Evolutionary conservation across 2,329 filamentous ascomycete genomes (phyloP).

Genomic region (Beauveria medogensis): DNA sequence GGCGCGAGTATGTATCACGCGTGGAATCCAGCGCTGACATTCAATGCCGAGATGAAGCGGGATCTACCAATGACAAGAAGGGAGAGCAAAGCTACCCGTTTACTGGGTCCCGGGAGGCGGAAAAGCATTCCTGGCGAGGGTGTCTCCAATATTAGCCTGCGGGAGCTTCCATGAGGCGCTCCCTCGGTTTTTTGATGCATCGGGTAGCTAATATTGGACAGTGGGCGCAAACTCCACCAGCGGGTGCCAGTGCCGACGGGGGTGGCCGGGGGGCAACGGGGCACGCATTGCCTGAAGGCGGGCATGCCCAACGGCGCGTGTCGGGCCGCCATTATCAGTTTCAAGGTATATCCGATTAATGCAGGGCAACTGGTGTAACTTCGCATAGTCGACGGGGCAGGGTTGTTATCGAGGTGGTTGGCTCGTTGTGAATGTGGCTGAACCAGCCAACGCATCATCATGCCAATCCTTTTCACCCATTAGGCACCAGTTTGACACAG

Average conservation of each 20-base stretch:
- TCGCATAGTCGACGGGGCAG: not conserved
- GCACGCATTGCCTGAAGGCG: not conserved
- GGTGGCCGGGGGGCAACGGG: not conserved
- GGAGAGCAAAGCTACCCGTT: not conserved
- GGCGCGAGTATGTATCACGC: not conserved
- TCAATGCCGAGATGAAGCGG: not conserved
- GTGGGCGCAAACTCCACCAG: not conserved
- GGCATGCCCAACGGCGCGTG: not conserved
- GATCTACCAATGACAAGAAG: not conserved
- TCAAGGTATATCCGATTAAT: not conserved
- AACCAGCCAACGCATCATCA: conserved; percentile 6
- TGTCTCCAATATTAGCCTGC: not conserved
- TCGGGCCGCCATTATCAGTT: not conserved
- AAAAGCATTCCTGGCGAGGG: not conserved
- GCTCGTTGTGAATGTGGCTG: not conserved
- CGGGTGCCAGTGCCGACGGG: not conserved
- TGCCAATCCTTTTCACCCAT: not conserved
- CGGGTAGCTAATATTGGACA: not conserved
- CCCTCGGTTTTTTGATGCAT: not conserved
- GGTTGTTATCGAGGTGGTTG: not conserved
- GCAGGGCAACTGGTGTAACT: not conserved
- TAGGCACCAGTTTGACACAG: not conserved
- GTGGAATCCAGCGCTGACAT: not conserved
- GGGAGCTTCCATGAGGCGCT: not conserved
- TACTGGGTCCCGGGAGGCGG: not conserved